These are phyloP conservation scores for Penicillium silybi DNA, from an alignment of 495 filamentous ascomycete species.

Conservation along the genomic window DNA sequence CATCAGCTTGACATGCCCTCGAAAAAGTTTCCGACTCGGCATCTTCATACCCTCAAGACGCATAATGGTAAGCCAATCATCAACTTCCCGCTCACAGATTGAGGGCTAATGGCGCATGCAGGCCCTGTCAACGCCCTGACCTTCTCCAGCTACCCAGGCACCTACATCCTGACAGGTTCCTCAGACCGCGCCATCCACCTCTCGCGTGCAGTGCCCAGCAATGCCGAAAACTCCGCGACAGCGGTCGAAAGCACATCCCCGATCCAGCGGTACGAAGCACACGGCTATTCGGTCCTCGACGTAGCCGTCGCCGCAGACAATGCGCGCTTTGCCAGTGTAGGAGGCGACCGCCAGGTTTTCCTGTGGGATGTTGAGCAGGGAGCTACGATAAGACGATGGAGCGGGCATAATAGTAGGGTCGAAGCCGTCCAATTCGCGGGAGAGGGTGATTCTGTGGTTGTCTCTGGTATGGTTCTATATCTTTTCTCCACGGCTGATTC, in stretches of 20 bases:
- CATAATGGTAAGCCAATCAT: slow-evolving; percentile 35
- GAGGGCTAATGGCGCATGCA: slow-evolving; percentile 7
- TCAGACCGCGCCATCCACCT: slow-evolving; percentile 81
- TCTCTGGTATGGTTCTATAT: slow-evolving; percentile 45
- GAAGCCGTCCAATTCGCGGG: slow-evolving; percentile 78
- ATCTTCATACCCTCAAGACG: slow-evolving; percentile 43
- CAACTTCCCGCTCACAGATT: not conserved
- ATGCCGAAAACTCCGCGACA: slow-evolving; percentile 29
- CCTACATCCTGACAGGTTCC: slow-evolving; percentile 74
- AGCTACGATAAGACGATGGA: slow-evolving; percentile 68
- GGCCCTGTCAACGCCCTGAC: slow-evolving; percentile 41
- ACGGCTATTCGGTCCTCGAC: slow-evolving; percentile 86
- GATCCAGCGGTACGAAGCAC: slow-evolving; percentile 82
- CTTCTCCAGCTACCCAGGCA: slow-evolving; percentile 36
- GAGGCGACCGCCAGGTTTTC: slow-evolving; percentile 86
- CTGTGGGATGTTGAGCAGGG: slow-evolving; percentile 89
- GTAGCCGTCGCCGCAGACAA: slow-evolving; percentile 74
- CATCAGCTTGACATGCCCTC: slow-evolving; percentile 25
- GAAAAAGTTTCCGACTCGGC: slow-evolving; percentile 30
- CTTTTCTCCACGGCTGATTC: not conserved
- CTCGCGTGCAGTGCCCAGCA: slow-evolving; percentile 59
- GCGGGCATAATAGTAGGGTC: slow-evolving; percentile 66
- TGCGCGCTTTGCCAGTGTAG: slow-evolving; percentile 71
- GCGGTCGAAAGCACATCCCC: slow-evolving; percentile 45
- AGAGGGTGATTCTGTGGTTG: slow-evolving; percentile 61